phyloP scores from a whole-genome alignment of 2,329 filamentous ascomycete species.

The Xylaria sp. region DNA sequence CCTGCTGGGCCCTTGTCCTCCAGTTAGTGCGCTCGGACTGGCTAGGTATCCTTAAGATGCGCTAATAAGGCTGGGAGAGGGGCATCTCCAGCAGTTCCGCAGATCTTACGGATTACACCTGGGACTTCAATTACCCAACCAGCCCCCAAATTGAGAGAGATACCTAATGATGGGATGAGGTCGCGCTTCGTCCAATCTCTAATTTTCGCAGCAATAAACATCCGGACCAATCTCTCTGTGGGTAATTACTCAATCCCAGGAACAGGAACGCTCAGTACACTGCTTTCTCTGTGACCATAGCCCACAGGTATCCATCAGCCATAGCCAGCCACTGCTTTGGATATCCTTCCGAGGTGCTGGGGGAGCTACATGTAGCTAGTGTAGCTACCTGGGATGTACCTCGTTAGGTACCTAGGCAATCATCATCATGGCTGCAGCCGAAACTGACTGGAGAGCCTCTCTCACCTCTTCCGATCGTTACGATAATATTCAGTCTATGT shows the following conservation, averaged over 20 bases:
- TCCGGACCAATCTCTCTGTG: background rate
- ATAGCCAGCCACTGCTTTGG: background rate
- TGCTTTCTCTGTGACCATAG: too few relatives aligned
- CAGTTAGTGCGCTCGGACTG: background rate
- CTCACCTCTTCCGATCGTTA: conserved; percentile 64
- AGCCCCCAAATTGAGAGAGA: background rate
- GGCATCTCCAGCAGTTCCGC: background rate
- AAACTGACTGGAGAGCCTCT: conserved; percentile 50
- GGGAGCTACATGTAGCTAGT: too few relatives aligned
- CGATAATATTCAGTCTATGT: conserved; percentile 65
- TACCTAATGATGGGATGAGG: background rate
- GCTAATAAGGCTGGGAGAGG: background rate
- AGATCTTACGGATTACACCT: background rate
- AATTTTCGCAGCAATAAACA: too few relatives aligned
- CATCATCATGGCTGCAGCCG: conserved; percentile 35
- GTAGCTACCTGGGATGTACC: background rate
- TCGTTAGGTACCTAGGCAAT: background rate
- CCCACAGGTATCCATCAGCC: background rate
- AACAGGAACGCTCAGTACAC: too few relatives aligned
- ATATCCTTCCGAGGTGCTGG: too few relatives aligned
- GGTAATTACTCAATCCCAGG: background rate
- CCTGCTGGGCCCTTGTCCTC: too few relatives aligned
- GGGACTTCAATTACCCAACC: background rate
- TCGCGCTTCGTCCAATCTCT: too few relatives aligned
- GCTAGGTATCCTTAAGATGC: background rate